Evolutionary conservation across 495 filamentous ascomycete species (phyloP), one percentile per base, ranked within the genome.

Genomic region (Aspergillus biplanus): DNA sequence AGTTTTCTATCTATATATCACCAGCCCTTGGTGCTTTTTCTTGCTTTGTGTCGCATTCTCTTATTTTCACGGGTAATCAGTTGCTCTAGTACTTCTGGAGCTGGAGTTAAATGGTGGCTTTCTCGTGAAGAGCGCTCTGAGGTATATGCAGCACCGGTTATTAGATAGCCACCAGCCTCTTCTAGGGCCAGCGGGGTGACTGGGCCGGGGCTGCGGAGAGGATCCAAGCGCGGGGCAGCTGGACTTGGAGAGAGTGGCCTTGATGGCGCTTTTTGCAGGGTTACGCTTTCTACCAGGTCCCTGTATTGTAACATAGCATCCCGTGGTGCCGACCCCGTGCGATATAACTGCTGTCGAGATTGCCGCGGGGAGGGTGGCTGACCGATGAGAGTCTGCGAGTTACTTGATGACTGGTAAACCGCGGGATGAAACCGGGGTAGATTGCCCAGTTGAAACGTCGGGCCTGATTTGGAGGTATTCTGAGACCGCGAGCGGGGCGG

Each of bases 181-280:
- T 92, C 90, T 33, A 95, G 72, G 4, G 85, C 84, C 71, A 95
- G 81, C 0, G 91, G 91, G 3, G 91, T 93, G 44, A 93, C 89
- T 0, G 90, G 89, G 0, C 90, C 90, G 1, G 90, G 90, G 49
- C 89, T 91, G n/a, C 85, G 84, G 4, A 90, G 79, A 3, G 91
- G 91, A 31, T 79, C 78, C 37, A 95, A 70, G 16, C 85, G 78
- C 7, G 91, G 91, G 21, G 87, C 87, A 11, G 77, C 76, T n/a
- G 39, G 89, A 82, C 63, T 75, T 67, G 69, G 81, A 61, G 64
- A 75, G 52, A 64, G 57, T 54, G 56, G 75, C 63, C 58, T 68
- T 55, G 66, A 75, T 56, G 61, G 77, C 64, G 60, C 76, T 35
- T 67, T 67, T 0, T 65, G 53, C 7, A 69, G 53, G 5, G 57